These are phyloP conservation scores for Gentiana straminea DNA, from an alignment of 257 asterid species.

Conservation along the genomic window DNA sequence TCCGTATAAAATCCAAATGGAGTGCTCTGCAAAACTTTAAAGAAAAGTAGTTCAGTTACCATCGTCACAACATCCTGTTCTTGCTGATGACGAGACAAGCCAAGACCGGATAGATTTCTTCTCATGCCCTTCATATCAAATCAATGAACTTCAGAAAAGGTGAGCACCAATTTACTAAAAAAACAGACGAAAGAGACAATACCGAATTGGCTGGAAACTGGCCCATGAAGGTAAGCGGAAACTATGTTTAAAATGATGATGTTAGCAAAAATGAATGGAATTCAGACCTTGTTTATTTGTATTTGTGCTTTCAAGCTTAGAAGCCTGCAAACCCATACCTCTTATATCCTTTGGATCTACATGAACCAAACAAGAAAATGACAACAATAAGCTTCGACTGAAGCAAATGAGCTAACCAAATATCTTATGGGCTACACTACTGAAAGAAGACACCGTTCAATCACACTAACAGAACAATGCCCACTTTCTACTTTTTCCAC, in stretches of 20 bases:
- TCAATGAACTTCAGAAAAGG: neutral
- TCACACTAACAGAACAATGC: no score
- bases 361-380: constrained; percentile 8
- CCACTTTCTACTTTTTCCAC: no score
- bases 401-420: no score
- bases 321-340: constrained; percentile 97
- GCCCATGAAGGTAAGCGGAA: no score
- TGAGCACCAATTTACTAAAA: neutral
- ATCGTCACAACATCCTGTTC: constrained; percentile 13
- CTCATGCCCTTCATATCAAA: constrained; percentile 38
- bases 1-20: no score
- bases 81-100: constrained; percentile 47
- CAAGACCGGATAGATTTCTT: constrained; percentile 69
- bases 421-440: no score
- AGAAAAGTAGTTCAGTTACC: constrained; percentile 3
- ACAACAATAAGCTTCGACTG: no score
- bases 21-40: neutral
- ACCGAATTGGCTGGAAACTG: no score
- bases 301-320: constrained; percentile 78
- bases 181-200: neutral
- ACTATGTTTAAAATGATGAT: no score
- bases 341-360: constrained; percentile 79
- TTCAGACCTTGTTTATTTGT: constrained; percentile 49
- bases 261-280: neutral
- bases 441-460: no score